phyloP scores from a whole-genome alignment of 2,329 filamentous ascomycete genomes.

The Biscogniauxia sp. region DNA sequence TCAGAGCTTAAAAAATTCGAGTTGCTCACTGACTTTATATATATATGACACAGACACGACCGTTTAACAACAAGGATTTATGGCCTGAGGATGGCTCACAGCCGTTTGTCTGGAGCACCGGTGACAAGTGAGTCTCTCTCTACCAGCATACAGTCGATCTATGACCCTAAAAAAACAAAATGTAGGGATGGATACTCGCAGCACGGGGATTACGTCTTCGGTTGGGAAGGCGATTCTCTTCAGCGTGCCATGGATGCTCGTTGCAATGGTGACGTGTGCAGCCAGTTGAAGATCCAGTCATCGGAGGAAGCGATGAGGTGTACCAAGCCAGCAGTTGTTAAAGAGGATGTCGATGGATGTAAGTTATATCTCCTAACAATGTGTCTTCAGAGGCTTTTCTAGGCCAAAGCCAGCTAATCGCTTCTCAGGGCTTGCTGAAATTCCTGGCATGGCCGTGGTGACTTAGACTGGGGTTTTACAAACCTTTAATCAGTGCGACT shows the following conservation, averaged over 20 bases:
- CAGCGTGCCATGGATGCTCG: slow-evolving; percentile 18
- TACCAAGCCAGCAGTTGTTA: slow-evolving; percentile 15
- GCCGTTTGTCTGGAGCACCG: slow-evolving; percentile 31
- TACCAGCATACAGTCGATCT: not conserved
- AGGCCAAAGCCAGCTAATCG: not conserved
- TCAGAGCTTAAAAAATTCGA: not conserved
- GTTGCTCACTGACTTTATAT: not conserved
- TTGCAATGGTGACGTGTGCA: slow-evolving; percentile 14
- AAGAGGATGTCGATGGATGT: slow-evolving; percentile 31
- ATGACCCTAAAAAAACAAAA: slow-evolving; percentile 1
- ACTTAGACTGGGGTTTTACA: not conserved
- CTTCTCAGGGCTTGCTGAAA: not conserved
- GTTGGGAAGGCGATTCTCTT: slow-evolving; percentile 16
- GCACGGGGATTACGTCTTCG: slow-evolving; percentile 20
- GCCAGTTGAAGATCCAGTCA: slow-evolving; percentile 17
- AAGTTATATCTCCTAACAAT: slow-evolving; percentile 15
- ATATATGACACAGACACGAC: slow-evolving; percentile 11
- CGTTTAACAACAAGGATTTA: slow-evolving; percentile 27
- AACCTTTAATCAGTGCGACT: no score
- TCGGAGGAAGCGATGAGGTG: slow-evolving; percentile 27
- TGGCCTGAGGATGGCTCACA: slow-evolving; percentile 32
- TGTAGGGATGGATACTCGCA: slow-evolving; percentile 14
- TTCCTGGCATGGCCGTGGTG: not conserved
- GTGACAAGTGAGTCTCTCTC: slow-evolving; percentile 20
- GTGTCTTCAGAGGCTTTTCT: not conserved